phyloP scores from a whole-genome alignment of 2,329 filamentous ascomycete genomes.

The Calonectria multiphialidica region DNA sequence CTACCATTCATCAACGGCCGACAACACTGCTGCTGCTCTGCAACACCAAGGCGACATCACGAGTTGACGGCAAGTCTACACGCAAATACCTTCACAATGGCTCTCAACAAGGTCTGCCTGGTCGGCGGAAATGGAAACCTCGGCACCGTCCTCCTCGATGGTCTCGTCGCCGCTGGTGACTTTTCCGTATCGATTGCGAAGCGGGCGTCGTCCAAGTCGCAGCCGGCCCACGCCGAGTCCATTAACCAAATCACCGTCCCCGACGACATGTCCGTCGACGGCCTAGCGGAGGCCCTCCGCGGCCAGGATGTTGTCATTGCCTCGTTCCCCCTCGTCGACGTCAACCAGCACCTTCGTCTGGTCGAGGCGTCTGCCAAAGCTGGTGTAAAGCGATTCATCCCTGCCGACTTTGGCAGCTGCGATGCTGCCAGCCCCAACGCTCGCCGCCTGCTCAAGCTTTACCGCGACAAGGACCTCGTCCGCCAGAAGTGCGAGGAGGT shows the following conservation, averaged over 20 bases:
- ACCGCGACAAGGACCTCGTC: slow-evolving; percentile 50
- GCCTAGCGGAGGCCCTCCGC: slow-evolving; percentile 60
- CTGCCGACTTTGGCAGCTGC: slow-evolving; percentile 66
- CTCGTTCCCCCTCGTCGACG: slow-evolving; percentile 53
- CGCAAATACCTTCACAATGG: slow-evolving; percentile 28
- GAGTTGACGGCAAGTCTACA: too few species aligned
- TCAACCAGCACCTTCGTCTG: slow-evolving; percentile 59
- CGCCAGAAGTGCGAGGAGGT: slow-evolving; percentile 47
- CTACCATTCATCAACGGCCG: not conserved
- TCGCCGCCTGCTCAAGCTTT: slow-evolving; percentile 47
- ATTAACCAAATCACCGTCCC: slow-evolving; percentile 42
- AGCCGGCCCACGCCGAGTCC: slow-evolving; percentile 37
- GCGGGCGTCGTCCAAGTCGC: slow-evolving; percentile 53
- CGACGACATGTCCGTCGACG: slow-evolving; percentile 45
- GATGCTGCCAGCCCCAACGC: slow-evolving; percentile 52
- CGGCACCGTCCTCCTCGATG: slow-evolving; percentile 52
- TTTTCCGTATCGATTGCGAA: slow-evolving; percentile 69
- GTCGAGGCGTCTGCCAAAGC: slow-evolving; percentile 70
- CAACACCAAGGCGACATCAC: not conserved
- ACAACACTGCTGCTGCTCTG: not conserved
- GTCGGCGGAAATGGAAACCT: slow-evolving; percentile 54
- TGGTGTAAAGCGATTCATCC: slow-evolving; percentile 72
- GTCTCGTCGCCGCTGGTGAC: slow-evolving; percentile 49
- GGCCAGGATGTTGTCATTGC: slow-evolving; percentile 69
- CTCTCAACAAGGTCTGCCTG: slow-evolving; percentile 49